Percentiles rank a stretch among this genome's conserved stretches.
phyloP scores from a whole-genome alignment of 805 yeast genomes.

The Metschnikowia orientalis region DNA sequence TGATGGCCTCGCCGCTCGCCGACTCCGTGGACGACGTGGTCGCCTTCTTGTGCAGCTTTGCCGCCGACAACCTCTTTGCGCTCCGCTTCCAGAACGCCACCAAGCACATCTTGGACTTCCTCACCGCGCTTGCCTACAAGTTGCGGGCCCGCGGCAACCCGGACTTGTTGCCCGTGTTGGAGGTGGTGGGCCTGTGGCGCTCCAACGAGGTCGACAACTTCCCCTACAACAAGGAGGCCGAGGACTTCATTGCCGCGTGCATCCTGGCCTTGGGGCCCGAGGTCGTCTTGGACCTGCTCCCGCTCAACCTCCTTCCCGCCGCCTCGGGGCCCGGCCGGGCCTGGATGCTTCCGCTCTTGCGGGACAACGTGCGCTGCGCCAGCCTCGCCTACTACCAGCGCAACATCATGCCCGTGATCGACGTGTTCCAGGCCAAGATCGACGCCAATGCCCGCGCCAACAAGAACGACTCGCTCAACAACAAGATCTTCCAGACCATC shows the following conservation, averaged over 20 bases:
- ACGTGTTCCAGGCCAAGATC: conserved; percentile 49
- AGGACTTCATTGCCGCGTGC: conserved; percentile 73
- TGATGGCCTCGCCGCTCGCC: conserved; percentile 43
- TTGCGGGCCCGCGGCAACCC: conserved; percentile 67
- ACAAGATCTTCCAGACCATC: conserved; percentile 77
- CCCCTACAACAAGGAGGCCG: conserved; percentile 70
- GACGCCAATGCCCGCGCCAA: conserved; percentile 24
- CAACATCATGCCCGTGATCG: conserved; percentile 62
- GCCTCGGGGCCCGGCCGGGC: conserved; percentile 80
- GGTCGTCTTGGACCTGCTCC: conserved; percentile 65
- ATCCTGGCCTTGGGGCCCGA: conserved; percentile 84
- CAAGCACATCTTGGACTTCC: conserved; percentile 64
- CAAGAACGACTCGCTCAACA: conserved; percentile 58
- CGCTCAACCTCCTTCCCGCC: conserved; percentile 61
- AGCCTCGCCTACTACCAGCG: conserved; percentile 57
- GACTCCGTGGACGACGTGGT: conserved; percentile 55
- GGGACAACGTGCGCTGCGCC: conserved; percentile 79
- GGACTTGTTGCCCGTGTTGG: conserved; percentile 60
- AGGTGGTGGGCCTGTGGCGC: conserved; percentile 81
- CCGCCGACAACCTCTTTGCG: conserved; percentile 56
- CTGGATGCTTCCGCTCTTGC: conserved; percentile 86
- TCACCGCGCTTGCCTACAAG: conserved; percentile 57
- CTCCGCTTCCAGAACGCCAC: conserved; percentile 76
- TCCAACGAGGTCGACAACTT: conserved; percentile 68
- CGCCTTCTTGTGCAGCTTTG: conserved; percentile 46